These are phyloP conservation scores for Sporobolomyces roseus DNA, from an alignment of 768 basidiomycete genomes.

Conservation along the genomic window DNA sequence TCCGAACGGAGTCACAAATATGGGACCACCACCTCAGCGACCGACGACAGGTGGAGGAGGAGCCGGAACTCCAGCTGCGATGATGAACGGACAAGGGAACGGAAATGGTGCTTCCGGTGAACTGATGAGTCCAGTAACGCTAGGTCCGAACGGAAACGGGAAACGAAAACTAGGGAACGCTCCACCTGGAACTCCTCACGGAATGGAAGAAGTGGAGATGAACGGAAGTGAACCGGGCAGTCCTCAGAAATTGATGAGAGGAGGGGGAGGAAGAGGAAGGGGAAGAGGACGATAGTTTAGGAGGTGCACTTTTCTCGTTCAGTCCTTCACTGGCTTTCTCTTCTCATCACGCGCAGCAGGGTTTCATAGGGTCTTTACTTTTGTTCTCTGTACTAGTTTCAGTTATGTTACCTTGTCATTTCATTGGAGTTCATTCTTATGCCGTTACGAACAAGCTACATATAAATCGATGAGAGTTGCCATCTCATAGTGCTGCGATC, in stretches of 20 bases:
- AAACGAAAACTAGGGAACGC: conserved; percentile 9
- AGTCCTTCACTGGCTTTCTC: not conserved
- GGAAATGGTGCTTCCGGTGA: not conserved
- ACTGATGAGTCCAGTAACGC: conserved; percentile 8
- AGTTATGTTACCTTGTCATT: no score
- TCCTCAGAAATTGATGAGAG: conserved; percentile 25
- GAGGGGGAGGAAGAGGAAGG: conserved; percentile 1
- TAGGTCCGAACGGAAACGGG: conserved; percentile 7
- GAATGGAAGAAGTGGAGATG: not conserved
- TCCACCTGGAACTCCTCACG: not conserved
- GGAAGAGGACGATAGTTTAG: conserved; percentile 5
- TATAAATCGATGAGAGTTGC: no score
- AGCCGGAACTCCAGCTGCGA: not conserved
- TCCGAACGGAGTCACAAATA: not conserved
- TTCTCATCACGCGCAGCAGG: no score
- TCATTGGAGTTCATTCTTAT: no score
- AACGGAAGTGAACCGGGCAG: conserved; percentile 19
- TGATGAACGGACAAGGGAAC: not conserved
- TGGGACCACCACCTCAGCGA: conserved; percentile 8
- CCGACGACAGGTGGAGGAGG: conserved; percentile 6
- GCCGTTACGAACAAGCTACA: no score
- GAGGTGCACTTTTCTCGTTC: conserved; percentile 8
- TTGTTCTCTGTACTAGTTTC: no score
- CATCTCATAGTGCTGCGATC: conserved; percentile 15
- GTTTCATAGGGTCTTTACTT: no score